These are phyloP conservation scores for Starmerella etchellsii DNA, from an alignment of 805 yeast genomes.

Conservation along the genomic window DNA sequence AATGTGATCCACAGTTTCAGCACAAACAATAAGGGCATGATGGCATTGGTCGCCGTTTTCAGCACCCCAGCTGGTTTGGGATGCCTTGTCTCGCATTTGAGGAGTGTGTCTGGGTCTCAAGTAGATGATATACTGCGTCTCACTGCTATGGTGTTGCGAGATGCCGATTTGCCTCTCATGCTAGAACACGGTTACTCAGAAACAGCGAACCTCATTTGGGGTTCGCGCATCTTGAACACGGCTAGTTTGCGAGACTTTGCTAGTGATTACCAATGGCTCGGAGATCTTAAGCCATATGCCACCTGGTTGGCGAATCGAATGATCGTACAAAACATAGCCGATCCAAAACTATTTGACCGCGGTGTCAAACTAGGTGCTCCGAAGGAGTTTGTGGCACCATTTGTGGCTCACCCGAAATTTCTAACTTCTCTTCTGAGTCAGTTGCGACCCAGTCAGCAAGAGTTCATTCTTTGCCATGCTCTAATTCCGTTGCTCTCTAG, in stretches of 20 bases:
- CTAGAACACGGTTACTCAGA: background rate
- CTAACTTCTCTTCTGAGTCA: background rate
- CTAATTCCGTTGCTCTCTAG: slow-evolving; percentile 5
- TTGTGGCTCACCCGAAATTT: slow-evolving; percentile 3
- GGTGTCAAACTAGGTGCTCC: slow-evolving; percentile 22
- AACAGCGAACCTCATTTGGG: slow-evolving; percentile 8
- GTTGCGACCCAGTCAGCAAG: slow-evolving; percentile 15
- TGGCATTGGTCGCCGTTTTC: slow-evolving; percentile 1
- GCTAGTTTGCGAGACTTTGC: background rate
- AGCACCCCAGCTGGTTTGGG: slow-evolving; percentile 10
- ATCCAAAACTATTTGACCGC: slow-evolving; percentile 16
- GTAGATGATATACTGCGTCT: slow-evolving; percentile 1
- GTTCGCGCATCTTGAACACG: slow-evolving; percentile 12
- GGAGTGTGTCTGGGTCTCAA: slow-evolving; percentile 2
- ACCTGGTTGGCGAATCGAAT: slow-evolving; percentile 20
- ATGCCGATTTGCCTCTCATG: background rate
- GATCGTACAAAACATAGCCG: background rate
- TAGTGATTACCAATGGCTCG: slow-evolving; percentile 12
- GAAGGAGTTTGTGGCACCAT: slow-evolving; percentile 3
- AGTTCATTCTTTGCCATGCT: slow-evolving; percentile 13
- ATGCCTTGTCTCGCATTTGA: slow-evolving; percentile 9
- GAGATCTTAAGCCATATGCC: slow-evolving; percentile 14
- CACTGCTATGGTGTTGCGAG: slow-evolving; percentile 1
- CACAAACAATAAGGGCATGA: background rate
- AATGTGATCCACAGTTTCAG: slow-evolving; percentile 2